These are phyloP conservation scores for Salix viminalis DNA, from an alignment of 345 rosid genomes.

Conservation along the genomic window DNA sequence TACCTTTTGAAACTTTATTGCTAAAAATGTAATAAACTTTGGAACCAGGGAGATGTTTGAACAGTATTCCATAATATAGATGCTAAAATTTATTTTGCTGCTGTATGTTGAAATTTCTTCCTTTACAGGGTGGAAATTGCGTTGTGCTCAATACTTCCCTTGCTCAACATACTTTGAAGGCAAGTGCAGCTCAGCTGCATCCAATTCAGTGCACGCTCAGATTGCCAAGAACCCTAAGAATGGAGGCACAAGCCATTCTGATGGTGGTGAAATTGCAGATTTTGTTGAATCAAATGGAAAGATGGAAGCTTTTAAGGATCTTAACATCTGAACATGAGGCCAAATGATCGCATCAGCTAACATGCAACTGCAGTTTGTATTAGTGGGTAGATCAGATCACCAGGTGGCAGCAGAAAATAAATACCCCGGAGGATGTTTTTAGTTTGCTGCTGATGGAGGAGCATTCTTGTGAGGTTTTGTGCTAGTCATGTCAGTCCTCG, in stretches of 20 bases:
- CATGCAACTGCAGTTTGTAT: conserved; percentile 5
- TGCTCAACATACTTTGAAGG: conserved; percentile 83
- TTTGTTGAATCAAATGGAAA: conserved; percentile 61
- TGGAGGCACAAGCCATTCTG: conserved; percentile 43
- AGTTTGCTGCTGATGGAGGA: conserved; percentile 11
- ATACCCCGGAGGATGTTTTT: background rate
- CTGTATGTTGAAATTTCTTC: background rate
- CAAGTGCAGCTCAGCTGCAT: conserved; percentile 49
- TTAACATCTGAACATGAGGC: conserved; percentile 13
- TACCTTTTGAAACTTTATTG: background rate
- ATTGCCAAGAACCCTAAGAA: conserved; percentile 41
- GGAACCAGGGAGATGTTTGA: background rate
- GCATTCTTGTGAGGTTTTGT: conserved; percentile 5
- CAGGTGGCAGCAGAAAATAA: conserved; percentile 1
- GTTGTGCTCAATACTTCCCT: conserved; percentile 65
- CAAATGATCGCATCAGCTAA: conserved; percentile 8
- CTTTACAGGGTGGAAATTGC: conserved; percentile 78
- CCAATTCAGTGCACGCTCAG: conserved; percentile 44
- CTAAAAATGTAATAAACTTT: background rate
- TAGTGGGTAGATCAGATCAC: conserved; percentile 8
- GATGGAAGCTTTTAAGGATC: conserved; percentile 42
- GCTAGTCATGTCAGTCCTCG: background rate
- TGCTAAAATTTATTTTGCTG: background rate
- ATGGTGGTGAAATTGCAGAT: conserved; percentile 36
- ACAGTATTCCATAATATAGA: background rate